Conservation (phyloP, 345 rosid species). For the Gossypium ekmanianum region DNA sequence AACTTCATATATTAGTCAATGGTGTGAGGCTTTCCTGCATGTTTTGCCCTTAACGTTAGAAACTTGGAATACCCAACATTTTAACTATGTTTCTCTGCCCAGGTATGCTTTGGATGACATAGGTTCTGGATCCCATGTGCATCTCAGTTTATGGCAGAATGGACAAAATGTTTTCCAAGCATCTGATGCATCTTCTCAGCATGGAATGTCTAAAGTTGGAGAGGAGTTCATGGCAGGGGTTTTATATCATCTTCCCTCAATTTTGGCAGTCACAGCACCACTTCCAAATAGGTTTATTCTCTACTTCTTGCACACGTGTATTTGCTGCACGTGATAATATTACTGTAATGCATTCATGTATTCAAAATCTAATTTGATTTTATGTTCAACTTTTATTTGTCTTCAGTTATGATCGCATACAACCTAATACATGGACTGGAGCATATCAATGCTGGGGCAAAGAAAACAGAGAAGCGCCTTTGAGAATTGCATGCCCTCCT, state of each 20-base stretch:
- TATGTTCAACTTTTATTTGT: not conserved
- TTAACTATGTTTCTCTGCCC: constrained; percentile 10
- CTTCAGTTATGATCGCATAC: constrained; percentile 84
- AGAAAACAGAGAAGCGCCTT: constrained; percentile 85
- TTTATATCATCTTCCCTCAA: constrained; percentile 79
- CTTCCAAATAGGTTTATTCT: constrained; percentile 76
- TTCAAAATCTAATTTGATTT: not conserved
- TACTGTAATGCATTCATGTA: not conserved
- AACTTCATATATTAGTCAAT: not conserved
- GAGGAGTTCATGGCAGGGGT: constrained; percentile 92
- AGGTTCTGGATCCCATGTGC: constrained; percentile 96
- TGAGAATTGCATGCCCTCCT: constrained; percentile 91
- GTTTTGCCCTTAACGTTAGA: not conserved
- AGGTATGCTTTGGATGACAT: constrained; percentile 84
- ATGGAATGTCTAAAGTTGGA: constrained; percentile 76
- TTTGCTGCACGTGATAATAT: not conserved
- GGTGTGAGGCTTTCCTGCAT: not conserved
- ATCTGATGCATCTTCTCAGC: constrained; percentile 50
- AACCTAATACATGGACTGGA: constrained; percentile 94
- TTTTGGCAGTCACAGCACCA: constrained; percentile 81
- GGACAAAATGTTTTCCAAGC: constrained; percentile 77
- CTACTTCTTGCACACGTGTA: not conserved
- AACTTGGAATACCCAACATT: constrained; percentile 3
- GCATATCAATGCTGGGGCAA: constrained; percentile 99
- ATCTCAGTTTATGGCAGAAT: constrained; percentile 73